phyloP scores from a whole-genome alignment of 192 early-diverging fungal species.

The Umbelopsis ramanniana region DNA sequence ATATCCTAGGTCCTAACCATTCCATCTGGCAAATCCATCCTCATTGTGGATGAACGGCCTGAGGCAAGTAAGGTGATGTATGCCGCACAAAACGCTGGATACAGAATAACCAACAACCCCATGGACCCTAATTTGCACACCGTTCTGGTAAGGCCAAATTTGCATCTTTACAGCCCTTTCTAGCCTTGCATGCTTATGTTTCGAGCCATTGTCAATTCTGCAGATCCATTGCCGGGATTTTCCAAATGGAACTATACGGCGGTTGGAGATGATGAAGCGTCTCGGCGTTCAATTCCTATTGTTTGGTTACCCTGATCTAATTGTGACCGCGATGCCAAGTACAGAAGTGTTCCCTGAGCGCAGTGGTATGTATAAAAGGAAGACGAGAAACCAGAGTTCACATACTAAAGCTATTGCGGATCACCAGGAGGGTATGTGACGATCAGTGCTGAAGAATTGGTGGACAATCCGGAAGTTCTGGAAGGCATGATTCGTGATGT shows the following conservation, averaged over 20 bases:
- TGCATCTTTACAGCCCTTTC: background rate
- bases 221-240: background rate
- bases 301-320: background rate
- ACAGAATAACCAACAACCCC: background rate
- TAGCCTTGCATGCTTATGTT: background rate
- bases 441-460: background rate
- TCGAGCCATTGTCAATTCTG: background rate
- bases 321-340: no score
- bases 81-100: background rate
- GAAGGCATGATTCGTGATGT: background rate
- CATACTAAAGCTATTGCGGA: background rate
- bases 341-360: conserved; percentile 3
- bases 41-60: background rate
- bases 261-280: background rate
- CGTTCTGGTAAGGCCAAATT: conserved; percentile 2
- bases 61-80: background rate
- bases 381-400: no score
- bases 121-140: background rate
- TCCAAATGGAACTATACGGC: background rate
- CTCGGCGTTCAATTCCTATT: background rate
- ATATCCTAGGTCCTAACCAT: background rate
- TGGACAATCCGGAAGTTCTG: background rate
- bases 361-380: background rate
- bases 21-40: background rate
- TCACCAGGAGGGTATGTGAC: background rate